A percentile compares a stretch with the other conserved stretches of the same genome.
These are phyloP conservation scores for Mrakiaceae sp. DNA, from an alignment of 1,284 basidiomycete species.

Conservation along the genomic window DNA sequence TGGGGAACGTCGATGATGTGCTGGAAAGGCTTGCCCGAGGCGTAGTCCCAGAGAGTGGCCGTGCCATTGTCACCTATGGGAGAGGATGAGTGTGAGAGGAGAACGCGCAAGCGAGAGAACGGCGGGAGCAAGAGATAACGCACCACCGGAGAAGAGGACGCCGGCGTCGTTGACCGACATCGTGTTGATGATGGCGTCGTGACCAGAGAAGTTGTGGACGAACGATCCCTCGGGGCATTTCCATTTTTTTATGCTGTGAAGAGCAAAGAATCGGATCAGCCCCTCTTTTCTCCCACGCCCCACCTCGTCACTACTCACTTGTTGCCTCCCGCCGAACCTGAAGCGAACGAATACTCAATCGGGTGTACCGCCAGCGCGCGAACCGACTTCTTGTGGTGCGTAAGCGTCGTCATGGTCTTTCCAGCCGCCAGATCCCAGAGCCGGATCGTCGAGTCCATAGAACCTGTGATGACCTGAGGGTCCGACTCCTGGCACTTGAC, in stretches of 20 bases:
- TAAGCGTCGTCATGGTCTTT: conserved; percentile 87
- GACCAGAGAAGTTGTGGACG: conserved; percentile 89
- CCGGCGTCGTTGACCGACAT: conserved; percentile 88
- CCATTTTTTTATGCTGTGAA: conserved; percentile 82
- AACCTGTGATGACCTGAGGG: conserved; percentile 93
- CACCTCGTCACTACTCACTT: conserved; percentile 40
- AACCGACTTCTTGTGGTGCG: conserved; percentile 98
- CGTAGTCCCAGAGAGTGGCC: conserved; percentile 84
- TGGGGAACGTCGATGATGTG: conserved; percentile 88
- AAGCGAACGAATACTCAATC: conserved; percentile 90
- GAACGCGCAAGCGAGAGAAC: conserved; percentile 8
- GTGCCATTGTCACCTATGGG: conserved; percentile 71
- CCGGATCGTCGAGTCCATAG: conserved; percentile 87
- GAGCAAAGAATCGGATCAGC: background rate
- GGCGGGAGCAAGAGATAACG: conserved; percentile 25
- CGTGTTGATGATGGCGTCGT: conserved; percentile 96
- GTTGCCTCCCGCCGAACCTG: conserved; percentile 87
- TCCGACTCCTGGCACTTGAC: conserved; percentile 93
- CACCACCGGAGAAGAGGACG: conserved; percentile 91
- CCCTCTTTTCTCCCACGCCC: background rate
- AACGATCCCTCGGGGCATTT: conserved; percentile 92
- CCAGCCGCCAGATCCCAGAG: conserved; percentile 98
- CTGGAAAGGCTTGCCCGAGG: conserved; percentile 90
- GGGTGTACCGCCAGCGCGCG: conserved; percentile 88
- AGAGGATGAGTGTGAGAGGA: background rate